Conservation (phyloP, 306 rosid species). For the Prunus mume region DNA sequence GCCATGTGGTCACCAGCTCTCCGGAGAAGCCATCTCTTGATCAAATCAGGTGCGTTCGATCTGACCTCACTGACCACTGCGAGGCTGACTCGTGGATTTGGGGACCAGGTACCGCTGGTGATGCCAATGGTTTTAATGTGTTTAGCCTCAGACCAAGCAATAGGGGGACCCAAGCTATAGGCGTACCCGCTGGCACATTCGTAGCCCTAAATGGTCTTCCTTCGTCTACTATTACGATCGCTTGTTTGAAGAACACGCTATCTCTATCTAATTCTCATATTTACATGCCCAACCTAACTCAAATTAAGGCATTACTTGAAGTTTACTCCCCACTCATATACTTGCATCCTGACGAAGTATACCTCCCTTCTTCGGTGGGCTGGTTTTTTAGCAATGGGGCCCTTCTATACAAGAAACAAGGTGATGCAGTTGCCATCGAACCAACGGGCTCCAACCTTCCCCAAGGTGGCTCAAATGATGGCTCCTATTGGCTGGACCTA, state of each 20-base stretch:
- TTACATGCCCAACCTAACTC: conserved; percentile 57
- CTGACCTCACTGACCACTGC: conserved; percentile 59
- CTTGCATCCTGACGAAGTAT: conserved; percentile 59
- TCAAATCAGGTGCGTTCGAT: conserved; percentile 51
- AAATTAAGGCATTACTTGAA: conserved; percentile 41
- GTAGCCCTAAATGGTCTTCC: conserved; percentile 33
- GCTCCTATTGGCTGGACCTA: conserved; percentile 64
- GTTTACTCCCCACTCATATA: conserved; percentile 60
- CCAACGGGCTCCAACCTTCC: conserved; percentile 63
- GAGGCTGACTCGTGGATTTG: conserved; percentile 56
- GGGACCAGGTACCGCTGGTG: conserved; percentile 36
- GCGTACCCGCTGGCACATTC: conserved; percentile 62
- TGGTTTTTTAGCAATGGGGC: conserved; percentile 78
- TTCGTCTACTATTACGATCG: conserved; percentile 17
- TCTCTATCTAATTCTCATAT: conserved; percentile 12
- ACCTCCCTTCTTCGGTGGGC: conserved; percentile 52
- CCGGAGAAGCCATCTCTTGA: conserved; percentile 56
- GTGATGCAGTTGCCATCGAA: conserved; percentile 33
- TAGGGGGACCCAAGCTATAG: conserved; percentile 43
- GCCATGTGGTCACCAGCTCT: conserved; percentile 55
- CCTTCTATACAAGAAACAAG: conserved; percentile 37
- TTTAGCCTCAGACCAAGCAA: conserved; percentile 50
- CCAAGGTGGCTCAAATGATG: conserved; percentile 51
- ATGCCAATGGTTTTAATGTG: conserved; percentile 37
- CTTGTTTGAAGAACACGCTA: conserved; percentile 56